Evolutionary conservation across 768 basidiomycete species (phyloP).

Genomic region (Pleurotus tuber-regium): DNA sequence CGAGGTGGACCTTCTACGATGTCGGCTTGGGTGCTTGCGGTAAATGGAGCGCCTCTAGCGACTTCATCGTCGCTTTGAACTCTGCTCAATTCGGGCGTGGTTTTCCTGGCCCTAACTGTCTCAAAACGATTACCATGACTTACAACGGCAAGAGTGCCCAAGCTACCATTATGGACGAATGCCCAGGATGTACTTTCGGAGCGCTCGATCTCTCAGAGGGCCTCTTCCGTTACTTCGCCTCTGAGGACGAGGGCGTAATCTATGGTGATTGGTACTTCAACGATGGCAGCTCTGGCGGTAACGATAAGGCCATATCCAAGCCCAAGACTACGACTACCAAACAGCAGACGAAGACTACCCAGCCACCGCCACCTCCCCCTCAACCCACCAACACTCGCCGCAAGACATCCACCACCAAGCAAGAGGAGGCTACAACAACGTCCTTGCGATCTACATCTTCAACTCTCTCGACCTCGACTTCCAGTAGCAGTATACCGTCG

Average conservation of each 20-base stretch:
- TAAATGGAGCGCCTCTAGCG: conserved; percentile 28
- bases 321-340: too few relatives aligned
- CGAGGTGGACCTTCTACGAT: conserved; percentile 56
- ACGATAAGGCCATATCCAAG: too few relatives aligned
- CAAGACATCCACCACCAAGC: too few relatives aligned
- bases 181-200: conserved; percentile 60
- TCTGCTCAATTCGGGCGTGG: conserved; percentile 50
- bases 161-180: conserved; percentile 67
- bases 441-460: conserved; percentile 11
- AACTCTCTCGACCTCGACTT: conserved; percentile 19
- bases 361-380: too few relatives aligned
- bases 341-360: too few relatives aligned
- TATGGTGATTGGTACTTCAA: conserved; percentile 60
- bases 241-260: conserved; percentile 47
- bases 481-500: conserved; percentile 16
- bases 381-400: too few relatives aligned
- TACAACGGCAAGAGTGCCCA: conserved; percentile 56
- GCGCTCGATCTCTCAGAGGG: conserved; percentile 69
- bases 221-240: conserved; percentile 63
- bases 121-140: conserved; percentile 56
- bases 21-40: conserved; percentile 65
- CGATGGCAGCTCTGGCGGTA: conserved; percentile 18
- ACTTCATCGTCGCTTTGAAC: conserved; percentile 56
- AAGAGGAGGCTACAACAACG: too few relatives aligned
- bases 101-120: conserved; percentile 68